phyloP scores from a whole-genome alignment of 495 filamentous ascomycete genomes.

The Penicillium macrosclerotiorum region DNA sequence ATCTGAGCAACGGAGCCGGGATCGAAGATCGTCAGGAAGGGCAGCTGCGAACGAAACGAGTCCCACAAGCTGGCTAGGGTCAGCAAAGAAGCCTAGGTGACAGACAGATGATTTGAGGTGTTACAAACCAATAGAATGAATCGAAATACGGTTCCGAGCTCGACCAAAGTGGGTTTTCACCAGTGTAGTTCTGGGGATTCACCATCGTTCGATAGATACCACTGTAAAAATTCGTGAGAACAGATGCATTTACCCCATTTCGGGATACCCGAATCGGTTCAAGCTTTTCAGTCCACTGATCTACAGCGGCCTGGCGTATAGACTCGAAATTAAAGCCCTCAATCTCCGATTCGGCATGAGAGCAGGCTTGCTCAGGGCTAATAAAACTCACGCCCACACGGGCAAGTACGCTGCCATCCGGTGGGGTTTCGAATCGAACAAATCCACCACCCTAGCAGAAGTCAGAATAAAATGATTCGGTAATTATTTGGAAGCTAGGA shows the following conservation, averaged over 20 bases:
- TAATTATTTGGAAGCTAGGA: not conserved
- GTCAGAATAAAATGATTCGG: not conserved
- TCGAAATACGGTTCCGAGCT: conserved; percentile 65
- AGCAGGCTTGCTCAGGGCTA: conserved; percentile 60
- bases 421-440: conserved; percentile 50
- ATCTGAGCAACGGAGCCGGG: conserved; percentile 60
- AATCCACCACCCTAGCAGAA: conserved; percentile 58
- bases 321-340: conserved; percentile 46
- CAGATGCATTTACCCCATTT: conserved; percentile 51
- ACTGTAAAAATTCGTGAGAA: conserved; percentile 60
- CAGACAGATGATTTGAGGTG: not conserved
- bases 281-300: conserved; percentile 52
- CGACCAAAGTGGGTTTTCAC: conserved; percentile 69
- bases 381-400: conserved; percentile 73
- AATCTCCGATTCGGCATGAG: conserved; percentile 60
- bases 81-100: not conserved
- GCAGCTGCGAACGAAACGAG: conserved; percentile 62
- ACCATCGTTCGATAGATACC: conserved; percentile 58
- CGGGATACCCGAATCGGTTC: conserved; percentile 47
- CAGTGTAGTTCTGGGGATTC: conserved; percentile 71
- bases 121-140: conserved; percentile 51
- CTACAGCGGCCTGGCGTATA: conserved; percentile 40
- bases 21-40: conserved; percentile 66
- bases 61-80: conserved; percentile 49
- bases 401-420: conserved; percentile 49